Evolutionary conservation across 139 green algal genomes (phyloP), one percentile per base, ranked within the genome.

Genomic region (Coelastrella sp.): DNA sequence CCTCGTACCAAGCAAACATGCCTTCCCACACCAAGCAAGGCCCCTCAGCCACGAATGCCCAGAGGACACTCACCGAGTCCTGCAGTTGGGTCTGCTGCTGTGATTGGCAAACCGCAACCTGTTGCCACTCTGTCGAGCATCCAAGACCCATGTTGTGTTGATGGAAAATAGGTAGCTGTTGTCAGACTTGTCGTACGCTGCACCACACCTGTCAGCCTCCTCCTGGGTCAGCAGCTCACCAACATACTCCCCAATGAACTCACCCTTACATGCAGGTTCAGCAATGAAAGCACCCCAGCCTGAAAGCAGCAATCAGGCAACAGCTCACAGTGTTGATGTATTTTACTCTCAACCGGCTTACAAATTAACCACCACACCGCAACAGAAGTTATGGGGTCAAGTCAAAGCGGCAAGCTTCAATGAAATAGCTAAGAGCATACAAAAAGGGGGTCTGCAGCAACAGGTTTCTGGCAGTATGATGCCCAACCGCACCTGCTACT

Each of bases 91-190:
- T 14, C 80, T 35, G 35, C 70, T 83, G 87, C 78, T 87, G 92
- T 98, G 96, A 92, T 98, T 98, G 75, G 95, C 95, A 90, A 97
- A 98, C 78, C 96, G 93, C 82, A 99, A 94, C 93, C 98, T 99
- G 95, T 99, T 98, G 80, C 97, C 97, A 19, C 89, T 78, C 22
- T 92, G 85, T 24, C 92, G 92, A 5, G 97, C 97, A 70, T 99
- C 97, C 59, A 99, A 91, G 80, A 99, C 96, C 92, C 92, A 97
- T 79, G 97, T 74, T 70, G 92, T 85, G 92, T 98, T 98, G 60
- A 99, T 93, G 92, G 98, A 94, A 93, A 99, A 99, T 24, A 99
- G 95, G 94, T 99, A 99, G n/a, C 92, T 95, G 87, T 79, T 88
- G 79, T 91, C 59, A 17, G 60, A 83, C 25, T 79, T 95, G 94